Base-by-base conservation (phyloP, 164 flowering plant genomes). In the Nymphaea thermarum region DNA sequence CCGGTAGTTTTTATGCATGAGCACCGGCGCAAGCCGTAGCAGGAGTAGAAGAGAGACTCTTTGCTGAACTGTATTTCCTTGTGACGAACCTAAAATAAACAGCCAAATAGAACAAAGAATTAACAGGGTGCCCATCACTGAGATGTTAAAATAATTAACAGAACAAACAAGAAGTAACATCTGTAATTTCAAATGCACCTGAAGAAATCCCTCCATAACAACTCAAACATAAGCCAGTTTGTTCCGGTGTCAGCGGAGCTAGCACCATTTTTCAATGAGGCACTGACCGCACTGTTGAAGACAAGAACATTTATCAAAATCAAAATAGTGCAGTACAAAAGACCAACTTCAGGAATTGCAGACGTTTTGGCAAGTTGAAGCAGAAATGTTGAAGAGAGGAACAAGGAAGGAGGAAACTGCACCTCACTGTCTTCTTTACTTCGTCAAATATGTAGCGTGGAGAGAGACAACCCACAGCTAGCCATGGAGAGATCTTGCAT, bases 201-300 rank as follows among this genome's bases (percentile, higher is more conserved):
- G 91, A 91, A 94, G 84, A 94, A 94, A 75, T 94, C 98, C 87
- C 98, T 94, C 98, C 98, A 94, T 75, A 91, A 55, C 73, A 91
- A 74, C 78, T 94, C 97, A 78, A 78, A 85, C 91, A 88, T 82
- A 84, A 94, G 74, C 97, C 97, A 91, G 81, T 84, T 89, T 78
- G 76, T 80, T 67, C 93, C 94, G 68, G 78, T 74, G 61, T 79
- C 87, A 65, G 78, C 43, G 65, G 81, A 60, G 67, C 84, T 82
- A 65, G 68, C 73, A 41, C 77, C 86, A 74, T 77, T 79, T 66
- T 87, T 78, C 69, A 82, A 78, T 67, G 81, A 68, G 66, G 84
- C 88, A 71, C 87, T 78, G 44, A 84, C 74, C 44, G 75, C 70
- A 71, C 93, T 92, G 71, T 42, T 64, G 71, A 74, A 62, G 64